These are phyloP conservation scores for Thielaviopsis punctulata DNA, from an alignment of 2,329 filamentous ascomycete species.

Conservation along the genomic window DNA sequence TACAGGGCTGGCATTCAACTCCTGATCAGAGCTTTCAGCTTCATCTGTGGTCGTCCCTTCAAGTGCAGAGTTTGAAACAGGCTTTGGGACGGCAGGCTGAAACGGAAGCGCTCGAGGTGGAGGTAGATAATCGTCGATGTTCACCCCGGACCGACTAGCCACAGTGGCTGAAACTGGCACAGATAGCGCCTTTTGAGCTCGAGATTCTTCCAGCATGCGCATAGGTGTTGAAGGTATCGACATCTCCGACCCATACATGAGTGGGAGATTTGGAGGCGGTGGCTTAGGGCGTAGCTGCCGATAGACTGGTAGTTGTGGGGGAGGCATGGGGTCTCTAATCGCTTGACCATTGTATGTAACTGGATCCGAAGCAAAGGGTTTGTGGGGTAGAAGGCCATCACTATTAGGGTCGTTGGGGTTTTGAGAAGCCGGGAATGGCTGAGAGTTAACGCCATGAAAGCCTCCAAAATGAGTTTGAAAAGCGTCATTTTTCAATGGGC, in stretches of 20 bases:
- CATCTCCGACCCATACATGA: neutral
- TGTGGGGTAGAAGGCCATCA: neutral
- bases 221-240: neutral
- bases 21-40: neutral
- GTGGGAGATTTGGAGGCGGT: neutral
- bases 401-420: neutral
- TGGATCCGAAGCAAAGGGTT: neutral
- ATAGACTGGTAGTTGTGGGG: neutral
- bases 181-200: neutral
- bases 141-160: neutral
- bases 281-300: neutral
- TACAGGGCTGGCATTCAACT: neutral
- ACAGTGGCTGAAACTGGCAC: neutral
- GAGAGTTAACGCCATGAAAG: neutral
- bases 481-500: neutral
- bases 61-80: neutral
- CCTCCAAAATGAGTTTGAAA: neutral
- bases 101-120: conserved; percentile 10
- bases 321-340: neutral
- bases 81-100: neutral
- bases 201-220: neutral
- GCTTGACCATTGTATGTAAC: neutral
- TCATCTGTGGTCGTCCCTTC: neutral
- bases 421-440: neutral
- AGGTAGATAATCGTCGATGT: conserved; percentile 6